Percentiles rank a stretch among this genome's conserved stretches.
Evolutionary conservation across 2,329 filamentous ascomycete genomes (phyloP).

Genomic region (Colletotrichum australisinense): DNA sequence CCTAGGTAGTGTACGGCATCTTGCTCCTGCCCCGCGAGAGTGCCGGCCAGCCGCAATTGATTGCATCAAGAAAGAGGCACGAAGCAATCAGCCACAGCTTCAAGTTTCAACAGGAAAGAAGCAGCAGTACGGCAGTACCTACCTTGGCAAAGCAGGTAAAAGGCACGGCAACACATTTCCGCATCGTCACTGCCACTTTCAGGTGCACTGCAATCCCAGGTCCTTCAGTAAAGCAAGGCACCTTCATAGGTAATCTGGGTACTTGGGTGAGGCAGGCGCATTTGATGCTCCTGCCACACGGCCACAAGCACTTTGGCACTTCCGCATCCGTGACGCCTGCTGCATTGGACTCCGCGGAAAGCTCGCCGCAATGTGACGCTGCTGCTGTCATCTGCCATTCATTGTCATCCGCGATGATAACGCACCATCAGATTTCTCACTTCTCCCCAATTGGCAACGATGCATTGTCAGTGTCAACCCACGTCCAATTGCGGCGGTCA

Average conservation of each 20-base stretch:
- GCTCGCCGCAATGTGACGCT: neutral
- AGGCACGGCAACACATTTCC: neutral
- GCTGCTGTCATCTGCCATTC: neutral
- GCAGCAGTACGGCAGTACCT: neutral
- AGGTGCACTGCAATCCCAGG: no score
- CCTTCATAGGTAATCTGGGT: no score
- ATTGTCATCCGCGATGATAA: no score
- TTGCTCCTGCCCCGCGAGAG: neutral
- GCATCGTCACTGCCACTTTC: neutral
- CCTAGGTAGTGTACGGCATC: neutral
- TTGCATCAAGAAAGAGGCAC: neutral
- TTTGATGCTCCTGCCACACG: neutral
- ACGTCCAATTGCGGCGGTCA: conserved; percentile 3
- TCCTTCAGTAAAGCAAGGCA: no score
- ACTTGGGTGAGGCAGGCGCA: neutral
- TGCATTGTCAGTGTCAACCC: conserved; percentile 8
- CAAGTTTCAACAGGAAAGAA: neutral
- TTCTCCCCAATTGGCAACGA: neutral
- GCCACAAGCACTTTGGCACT: neutral
- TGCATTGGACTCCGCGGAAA: neutral
- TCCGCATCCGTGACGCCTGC: neutral
- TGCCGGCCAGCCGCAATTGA: neutral
- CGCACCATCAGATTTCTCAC: neutral
- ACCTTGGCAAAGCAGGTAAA: neutral
- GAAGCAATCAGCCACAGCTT: neutral